Base-by-base conservation (phyloP, 1,284 basidiomycete species). In the Puccinia polysora region DNA sequence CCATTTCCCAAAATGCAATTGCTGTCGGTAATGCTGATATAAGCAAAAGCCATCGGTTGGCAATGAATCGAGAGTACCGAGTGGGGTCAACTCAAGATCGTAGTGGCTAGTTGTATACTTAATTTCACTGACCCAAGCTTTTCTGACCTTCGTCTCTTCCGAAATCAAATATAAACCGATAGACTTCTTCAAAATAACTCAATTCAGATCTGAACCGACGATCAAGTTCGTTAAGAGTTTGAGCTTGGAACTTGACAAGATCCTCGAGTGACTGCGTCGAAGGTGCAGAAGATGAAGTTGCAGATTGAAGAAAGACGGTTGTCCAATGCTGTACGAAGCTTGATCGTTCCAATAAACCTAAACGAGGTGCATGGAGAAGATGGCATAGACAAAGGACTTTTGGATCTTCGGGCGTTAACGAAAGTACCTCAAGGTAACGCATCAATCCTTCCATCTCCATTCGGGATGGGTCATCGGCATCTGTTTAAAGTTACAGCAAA, bases 111-210 rank as follows among this genome's bases (percentile, higher is more conserved):
- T 36, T 10, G 5, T 10, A 15, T 58, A 32, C 5, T 18, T 5
- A 20, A 6, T 12, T 36, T 3, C 3, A 55, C 69, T 30, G 18
- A 72, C 69, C 69, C 34, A 72, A 64, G 40, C 69, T 72, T 47
- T 72, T 72, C 53, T 72, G 69, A 40, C 69, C 69, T 64, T 72
- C 69, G 32, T 72, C 69, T 43, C 59, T 72, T 2, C 60, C 69
- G 49, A 72, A 72, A 43, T 72, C 69, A 32, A 72, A 72, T 14
- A 53, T 60, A 45, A 53, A 72, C 10, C 60, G 58, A 72, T 72
- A 72, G n/a, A 72, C 50, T 30, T 63, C 23, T n/a, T 64, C 47
- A 55, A 72, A 72, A 62, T 72, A 72, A n/a, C 36, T 47, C 5
- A 40, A 28, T 20, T 72, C 69, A 32, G 47, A 50, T 23, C 50